Conservation (phyloP, 1,139 yeast genomes). For the Zygoascus meyerae region DNA sequence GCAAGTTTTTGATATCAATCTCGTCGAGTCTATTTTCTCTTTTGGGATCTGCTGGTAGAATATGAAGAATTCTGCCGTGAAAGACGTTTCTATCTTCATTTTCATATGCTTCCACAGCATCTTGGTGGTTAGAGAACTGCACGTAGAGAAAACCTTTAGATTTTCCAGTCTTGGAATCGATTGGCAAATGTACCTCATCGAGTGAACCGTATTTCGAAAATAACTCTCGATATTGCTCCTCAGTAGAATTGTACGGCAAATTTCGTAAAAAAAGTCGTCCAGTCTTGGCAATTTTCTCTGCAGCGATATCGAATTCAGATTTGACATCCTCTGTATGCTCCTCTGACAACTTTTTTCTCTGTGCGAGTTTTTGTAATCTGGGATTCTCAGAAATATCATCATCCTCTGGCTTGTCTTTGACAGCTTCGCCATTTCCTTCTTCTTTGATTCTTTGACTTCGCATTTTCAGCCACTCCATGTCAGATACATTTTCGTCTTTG, state of each 20-base stretch:
- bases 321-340: slow-evolving; percentile 22
- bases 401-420: slow-evolving; percentile 27
- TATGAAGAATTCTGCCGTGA: slow-evolving; percentile 90
- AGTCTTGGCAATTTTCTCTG: slow-evolving; percentile 54
- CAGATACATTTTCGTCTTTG: slow-evolving; percentile 55
- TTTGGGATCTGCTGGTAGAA: slow-evolving; percentile 78
- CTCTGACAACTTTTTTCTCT: slow-evolving; percentile 15
- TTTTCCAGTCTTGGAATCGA: slow-evolving; percentile 83
- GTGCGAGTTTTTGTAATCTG: slow-evolving; percentile 15
- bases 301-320: slow-evolving; percentile 42
- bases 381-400: slow-evolving; percentile 15
- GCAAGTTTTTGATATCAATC: slow-evolving; percentile 82
- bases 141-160: slow-evolving; percentile 93
- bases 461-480: slow-evolving; percentile 81
- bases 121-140: slow-evolving; percentile 56
- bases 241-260: slow-evolving; percentile 72
- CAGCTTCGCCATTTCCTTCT: slow-evolving; percentile 41
- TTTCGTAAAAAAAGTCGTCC: slow-evolving; percentile 88
- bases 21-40: slow-evolving; percentile 77
- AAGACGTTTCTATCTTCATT: slow-evolving; percentile 80
- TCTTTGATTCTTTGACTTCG: slow-evolving; percentile 72
- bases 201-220: slow-evolving; percentile 44
- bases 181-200: slow-evolving; percentile 72
- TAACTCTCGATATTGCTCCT: slow-evolving; percentile 63
- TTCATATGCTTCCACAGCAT: slow-evolving; percentile 71